Conservation (phyloP, 2,329 filamentous ascomycete species). For the Cadophora malorum region DNA sequence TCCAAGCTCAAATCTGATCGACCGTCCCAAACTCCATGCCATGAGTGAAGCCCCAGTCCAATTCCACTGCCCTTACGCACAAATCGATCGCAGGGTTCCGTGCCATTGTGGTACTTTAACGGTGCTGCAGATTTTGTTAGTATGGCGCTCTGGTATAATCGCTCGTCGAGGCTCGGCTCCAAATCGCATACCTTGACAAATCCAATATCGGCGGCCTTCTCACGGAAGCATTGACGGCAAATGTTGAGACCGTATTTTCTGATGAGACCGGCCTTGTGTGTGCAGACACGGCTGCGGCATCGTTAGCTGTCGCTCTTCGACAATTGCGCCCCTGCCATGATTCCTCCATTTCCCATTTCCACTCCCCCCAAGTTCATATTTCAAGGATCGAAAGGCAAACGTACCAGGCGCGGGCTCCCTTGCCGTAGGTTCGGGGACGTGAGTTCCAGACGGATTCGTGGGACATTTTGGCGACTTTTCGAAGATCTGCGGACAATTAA, state of each 20-base stretch:
- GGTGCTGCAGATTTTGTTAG: slow-evolving; percentile 35
- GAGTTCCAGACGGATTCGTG: slow-evolving; percentile 99
- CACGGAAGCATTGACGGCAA: slow-evolving; percentile 81
- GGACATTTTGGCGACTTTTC: slow-evolving; percentile 60
- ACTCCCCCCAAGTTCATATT: not conserved
- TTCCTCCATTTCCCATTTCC: not conserved
- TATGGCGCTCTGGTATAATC: not conserved
- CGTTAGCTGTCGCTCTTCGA: slow-evolving; percentile 26
- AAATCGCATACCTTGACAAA: slow-evolving; percentile 67
- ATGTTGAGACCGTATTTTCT: slow-evolving; percentile 98
- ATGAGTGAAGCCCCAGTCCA: slow-evolving; percentile 31
- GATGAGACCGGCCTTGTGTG: slow-evolving; percentile 98
- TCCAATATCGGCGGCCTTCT: slow-evolving; percentile 75
- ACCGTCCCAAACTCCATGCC: slow-evolving; percentile 39
- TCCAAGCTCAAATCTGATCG: slow-evolving; percentile 27
- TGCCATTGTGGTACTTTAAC: slow-evolving; percentile 35
- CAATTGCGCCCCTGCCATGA: not conserved
- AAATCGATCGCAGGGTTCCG: slow-evolving; percentile 30
- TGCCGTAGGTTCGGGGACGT: slow-evolving; percentile 95
- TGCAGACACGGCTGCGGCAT: slow-evolving; percentile 74
- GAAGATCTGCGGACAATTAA: slow-evolving; percentile 3
- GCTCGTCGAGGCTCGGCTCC: not conserved
- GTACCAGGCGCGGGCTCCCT: slow-evolving; percentile 93
- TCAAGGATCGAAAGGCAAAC: slow-evolving; percentile 46
- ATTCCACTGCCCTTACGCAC: slow-evolving; percentile 30